Evolutionary conservation across 495 filamentous ascomycete species (phyloP), one percentile per base, ranked within the genome.

Genomic region (Cryomyces antarcticus): DNA sequence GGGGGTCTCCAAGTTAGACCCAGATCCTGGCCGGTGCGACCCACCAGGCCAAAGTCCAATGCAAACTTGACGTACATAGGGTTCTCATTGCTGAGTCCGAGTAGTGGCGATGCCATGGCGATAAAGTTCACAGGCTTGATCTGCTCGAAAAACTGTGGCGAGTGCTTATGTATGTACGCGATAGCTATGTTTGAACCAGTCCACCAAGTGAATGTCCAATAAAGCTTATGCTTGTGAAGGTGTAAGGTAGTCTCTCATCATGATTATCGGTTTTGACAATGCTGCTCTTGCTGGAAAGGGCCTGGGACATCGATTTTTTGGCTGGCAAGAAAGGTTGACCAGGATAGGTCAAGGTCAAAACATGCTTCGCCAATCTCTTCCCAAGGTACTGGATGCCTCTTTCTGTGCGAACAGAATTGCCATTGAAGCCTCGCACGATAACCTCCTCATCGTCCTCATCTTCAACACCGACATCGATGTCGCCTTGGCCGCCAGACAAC

Each of bases 51-150:
- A 56, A 96, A 85, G 53, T 97, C 92, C 24, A 97, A 67, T 2
- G 92, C 89, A 58, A 96, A 96, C 46, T 85, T 92, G 52, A 97
- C 83, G 59, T 97, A 96, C 39, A 96, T 62, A 0, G 89, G 89
- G 46, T 97, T 97, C 53, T 97, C 89, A 55, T 97, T 93, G 59
- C 87, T 95, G 38, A 97, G 69, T 0, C 89, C 89, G 4, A 97
- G 62, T 47, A 95, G 84, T 0, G 89, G 89, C 5, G 84, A 77
- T 28, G 89, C 88, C 41, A 97, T 61, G n/a, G 82, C 66, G 45
- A 97, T 80, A 52, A 97, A 97, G 53, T 94, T 96, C 56, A 95
- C 68, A 0, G 92, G 89, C 49, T 72, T 73, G 48, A 94, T 92
- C 2, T 73, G 63, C 28, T 85, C 72, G 51, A 96, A 97, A 56